phyloP scores from a whole-genome alignment of 371 early-diverging fungal species.

The Phascolomyces articulosus region DNA sequence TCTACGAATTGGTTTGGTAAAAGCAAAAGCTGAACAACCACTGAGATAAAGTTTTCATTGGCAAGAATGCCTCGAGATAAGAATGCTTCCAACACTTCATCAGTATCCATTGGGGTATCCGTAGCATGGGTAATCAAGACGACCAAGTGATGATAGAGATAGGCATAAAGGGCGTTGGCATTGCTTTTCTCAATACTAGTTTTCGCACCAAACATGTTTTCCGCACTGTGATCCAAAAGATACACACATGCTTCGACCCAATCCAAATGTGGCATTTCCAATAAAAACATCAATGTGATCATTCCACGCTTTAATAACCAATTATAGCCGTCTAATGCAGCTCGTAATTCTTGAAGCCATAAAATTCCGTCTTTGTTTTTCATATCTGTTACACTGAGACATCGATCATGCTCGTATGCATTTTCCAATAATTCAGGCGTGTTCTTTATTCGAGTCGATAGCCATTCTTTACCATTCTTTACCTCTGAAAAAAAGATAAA shows the following conservation, averaged over 20 bases:
- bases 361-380: not conserved
- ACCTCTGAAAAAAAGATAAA: not conserved
- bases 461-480: conserved; percentile 27
- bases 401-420: conserved; percentile 21
- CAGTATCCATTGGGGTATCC: not conserved
- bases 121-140: conserved; percentile 23
- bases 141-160: conserved; percentile 21
- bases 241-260: conserved; percentile 16
- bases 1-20: conserved; percentile 34
- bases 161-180: conserved; percentile 20
- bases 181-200: conserved; percentile 17
- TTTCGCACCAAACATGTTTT: conserved; percentile 1
- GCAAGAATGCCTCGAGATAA: conserved; percentile 11
- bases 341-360: conserved; percentile 34
- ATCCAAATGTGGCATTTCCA: conserved; percentile 14
- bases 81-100: not conserved
- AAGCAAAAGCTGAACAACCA: conserved; percentile 24
- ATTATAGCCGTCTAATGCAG: conserved; percentile 38
- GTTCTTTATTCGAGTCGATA: conserved; percentile 12
- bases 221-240: conserved; percentile 19
- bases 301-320: conserved; percentile 44
- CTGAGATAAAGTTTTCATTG: conserved; percentile 8
- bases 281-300: conserved; percentile 1
- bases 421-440: conserved; percentile 13
- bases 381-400: conserved; percentile 12